A percentile compares a stretch with the other conserved stretches of the same genome.
Evolutionary conservation across 345 rosid genomes (phyloP).

Genomic region (Aquilaria malaccensis): DNA sequence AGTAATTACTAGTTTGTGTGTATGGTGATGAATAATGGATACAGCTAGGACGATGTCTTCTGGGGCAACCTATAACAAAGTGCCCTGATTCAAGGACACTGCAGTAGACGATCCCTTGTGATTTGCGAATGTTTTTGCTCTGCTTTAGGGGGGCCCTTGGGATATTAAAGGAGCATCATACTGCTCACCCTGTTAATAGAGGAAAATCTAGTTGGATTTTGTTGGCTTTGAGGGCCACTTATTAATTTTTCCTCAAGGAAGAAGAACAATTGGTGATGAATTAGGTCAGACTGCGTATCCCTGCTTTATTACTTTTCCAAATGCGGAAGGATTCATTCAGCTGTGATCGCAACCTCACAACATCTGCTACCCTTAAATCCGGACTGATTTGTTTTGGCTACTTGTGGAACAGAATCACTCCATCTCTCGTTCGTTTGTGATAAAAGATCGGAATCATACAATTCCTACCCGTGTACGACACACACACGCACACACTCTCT

Average conservation of each 20-base stretch:
- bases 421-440: no score
- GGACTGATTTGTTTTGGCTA: conserved; percentile 17
- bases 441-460: no score
- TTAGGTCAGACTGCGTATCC: background rate
- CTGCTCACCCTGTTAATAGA: background rate
- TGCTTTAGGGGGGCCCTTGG: conserved; percentile 15
- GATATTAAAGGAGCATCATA: background rate
- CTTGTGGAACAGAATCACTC: conserved; percentile 11
- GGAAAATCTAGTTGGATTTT: conserved; percentile 22
- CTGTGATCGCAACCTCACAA: conserved; percentile 1
- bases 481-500: no score
- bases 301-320: conserved; percentile 14
- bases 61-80: background rate
- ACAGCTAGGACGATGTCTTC: no score
- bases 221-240: conserved; percentile 10
- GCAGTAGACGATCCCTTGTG: background rate
- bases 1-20: background rate
- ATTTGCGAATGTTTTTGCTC: conserved; percentile 17
- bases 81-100: background rate
- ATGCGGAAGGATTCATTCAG: conserved; percentile 25
- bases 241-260: background rate
- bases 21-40: background rate
- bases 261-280: background rate
- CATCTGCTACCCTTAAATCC: background rate
- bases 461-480: no score